Percentiles rank a stretch among this genome's conserved stretches.
Evolutionary conservation across 176 grass and related monocot genomes (phyloP).

Genomic region (Alloteropsis semialata): DNA sequence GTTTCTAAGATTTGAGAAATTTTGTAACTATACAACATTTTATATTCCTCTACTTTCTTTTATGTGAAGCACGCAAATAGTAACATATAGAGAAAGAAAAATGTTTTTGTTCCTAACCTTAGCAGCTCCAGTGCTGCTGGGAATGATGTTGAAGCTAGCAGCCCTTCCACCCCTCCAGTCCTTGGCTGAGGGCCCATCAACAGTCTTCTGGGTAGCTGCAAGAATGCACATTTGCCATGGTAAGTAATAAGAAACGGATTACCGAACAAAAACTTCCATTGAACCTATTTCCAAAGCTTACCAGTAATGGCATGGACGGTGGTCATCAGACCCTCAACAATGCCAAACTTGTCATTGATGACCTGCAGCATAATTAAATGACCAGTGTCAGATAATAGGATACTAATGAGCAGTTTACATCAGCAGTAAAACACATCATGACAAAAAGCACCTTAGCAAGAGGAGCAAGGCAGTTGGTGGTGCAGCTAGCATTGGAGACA

Average conservation of each 20-base stretch:
- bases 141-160: constrained; percentile 92
- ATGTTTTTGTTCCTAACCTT: constrained; percentile 41
- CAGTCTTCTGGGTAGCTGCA: constrained; percentile 79
- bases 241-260: neutral
- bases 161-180: constrained; percentile 88
- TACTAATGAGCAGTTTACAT: neutral
- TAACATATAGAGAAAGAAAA: neutral
- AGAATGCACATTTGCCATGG: neutral
- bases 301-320: constrained; percentile 76
- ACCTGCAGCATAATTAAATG: constrained; percentile 48
- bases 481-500: constrained; percentile 87
- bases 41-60: too few relatives aligned
- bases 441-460: constrained; percentile 61
- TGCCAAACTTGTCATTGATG: constrained; percentile 77
- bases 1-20: neutral
- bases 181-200: constrained; percentile 79
- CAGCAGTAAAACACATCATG: neutral
- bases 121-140: constrained; percentile 79
- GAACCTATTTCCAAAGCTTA: constrained; percentile 3
- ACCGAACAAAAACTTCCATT: neutral
- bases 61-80: neutral
- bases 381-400: neutral
- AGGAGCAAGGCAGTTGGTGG: constrained; percentile 79
- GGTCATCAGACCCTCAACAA: constrained; percentile 84
- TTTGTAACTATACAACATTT: neutral